Percentiles rank a stretch among this genome's conserved stretches.
Evolutionary conservation across 2,329 filamentous ascomycete species (phyloP).

Genomic region (Fusarium chuoi): DNA sequence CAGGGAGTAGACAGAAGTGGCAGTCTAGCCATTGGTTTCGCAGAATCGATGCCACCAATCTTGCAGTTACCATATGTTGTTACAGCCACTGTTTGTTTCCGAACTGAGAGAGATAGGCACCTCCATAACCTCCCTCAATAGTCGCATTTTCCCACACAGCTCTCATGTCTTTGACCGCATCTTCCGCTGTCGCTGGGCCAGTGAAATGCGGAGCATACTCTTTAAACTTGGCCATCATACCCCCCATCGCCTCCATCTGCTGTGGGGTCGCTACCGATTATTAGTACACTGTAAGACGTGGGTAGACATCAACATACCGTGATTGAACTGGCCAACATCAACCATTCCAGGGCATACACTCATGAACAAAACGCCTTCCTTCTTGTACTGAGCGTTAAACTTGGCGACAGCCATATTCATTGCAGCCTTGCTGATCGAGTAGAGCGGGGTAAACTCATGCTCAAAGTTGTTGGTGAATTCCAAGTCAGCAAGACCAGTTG

Average conservation of each 20-base stretch:
- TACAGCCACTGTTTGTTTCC: not conserved
- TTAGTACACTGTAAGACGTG: fast-evolving
- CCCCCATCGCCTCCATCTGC: not conserved
- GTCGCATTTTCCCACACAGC: not conserved
- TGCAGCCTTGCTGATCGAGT: not conserved
- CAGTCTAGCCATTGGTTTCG: not conserved
- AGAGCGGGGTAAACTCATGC: not conserved
- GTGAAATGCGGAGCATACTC: not conserved
- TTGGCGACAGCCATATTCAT: not conserved
- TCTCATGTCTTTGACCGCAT: not conserved
- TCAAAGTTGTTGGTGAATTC: not conserved
- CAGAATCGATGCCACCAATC: fast-evolving
- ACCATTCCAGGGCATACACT: not conserved
- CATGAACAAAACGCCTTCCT: not conserved
- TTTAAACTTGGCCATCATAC: not conserved
- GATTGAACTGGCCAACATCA: not conserved
- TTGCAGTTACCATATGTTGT: fast-evolving
- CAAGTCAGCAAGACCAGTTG: not conserved
- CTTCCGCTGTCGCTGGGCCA: not conserved
- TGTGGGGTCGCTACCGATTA: not conserved
- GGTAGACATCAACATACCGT: not conserved
- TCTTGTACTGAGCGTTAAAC: not conserved
- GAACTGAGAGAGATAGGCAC: not conserved
- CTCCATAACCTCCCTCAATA: not conserved
- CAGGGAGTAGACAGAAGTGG: not conserved